phyloP scores from a whole-genome alignment of 1,284 basidiomycete genomes.

The Austropuccinia psidii region DNA sequence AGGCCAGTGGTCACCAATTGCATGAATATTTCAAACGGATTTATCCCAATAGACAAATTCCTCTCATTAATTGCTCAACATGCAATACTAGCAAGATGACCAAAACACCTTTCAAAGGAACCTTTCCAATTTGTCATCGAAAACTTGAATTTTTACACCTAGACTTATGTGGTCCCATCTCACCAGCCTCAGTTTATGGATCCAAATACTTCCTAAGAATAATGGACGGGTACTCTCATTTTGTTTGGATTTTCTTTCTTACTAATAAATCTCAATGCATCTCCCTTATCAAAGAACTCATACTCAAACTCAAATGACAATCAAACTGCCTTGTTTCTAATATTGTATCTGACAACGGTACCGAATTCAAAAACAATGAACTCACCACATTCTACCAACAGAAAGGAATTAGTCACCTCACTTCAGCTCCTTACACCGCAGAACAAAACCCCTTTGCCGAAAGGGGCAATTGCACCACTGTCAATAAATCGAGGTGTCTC shows the following conservation, averaged over 20 bases:
- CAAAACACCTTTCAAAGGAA: background rate
- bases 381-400: background rate
- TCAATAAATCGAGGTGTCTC: constrained; percentile 43
- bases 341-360: constrained; percentile 1
- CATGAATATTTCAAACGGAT: background rate
- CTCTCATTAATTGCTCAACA: background rate
- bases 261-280: background rate
- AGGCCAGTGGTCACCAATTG: background rate
- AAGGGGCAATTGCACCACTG: constrained; percentile 27
- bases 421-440: background rate
- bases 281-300: background rate
- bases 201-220: background rate
- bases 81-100: background rate
- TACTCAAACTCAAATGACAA: too few relatives aligned
- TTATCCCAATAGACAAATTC: background rate
- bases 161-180: constrained; percentile 7
- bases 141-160: background rate
- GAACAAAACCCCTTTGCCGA: background rate
- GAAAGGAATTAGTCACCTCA: background rate
- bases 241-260: background rate
- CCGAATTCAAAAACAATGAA: constrained; percentile 2
- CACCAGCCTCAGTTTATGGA: background rate
- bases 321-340: background rate
- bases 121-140: background rate
- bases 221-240: constrained; percentile 4